These are phyloP conservation scores for Pestalotiopsis sp. DNA, from an alignment of 2,329 filamentous ascomycete genomes.

Conservation along the genomic window DNA sequence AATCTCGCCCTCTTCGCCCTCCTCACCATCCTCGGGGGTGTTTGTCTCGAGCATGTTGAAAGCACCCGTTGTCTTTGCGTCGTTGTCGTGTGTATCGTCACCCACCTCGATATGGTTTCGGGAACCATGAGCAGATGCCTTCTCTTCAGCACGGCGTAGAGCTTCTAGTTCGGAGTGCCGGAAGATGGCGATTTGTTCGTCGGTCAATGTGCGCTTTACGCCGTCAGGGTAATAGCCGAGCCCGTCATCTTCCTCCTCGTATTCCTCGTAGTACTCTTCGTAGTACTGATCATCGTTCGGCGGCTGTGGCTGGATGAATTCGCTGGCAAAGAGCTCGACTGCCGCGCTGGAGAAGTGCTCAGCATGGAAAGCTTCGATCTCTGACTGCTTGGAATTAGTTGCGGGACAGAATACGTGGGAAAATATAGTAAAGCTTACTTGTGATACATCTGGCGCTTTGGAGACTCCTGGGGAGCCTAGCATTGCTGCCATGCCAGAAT, in stretches of 20 bases:
- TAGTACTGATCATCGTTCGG: slow-evolving; percentile 24
- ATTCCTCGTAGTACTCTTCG: slow-evolving; percentile 36
- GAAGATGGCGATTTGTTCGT: slow-evolving; percentile 89
- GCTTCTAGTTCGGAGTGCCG: slow-evolving; percentile 83
- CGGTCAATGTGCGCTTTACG: slow-evolving; percentile 83
- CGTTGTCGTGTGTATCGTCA: slow-evolving; percentile 22
- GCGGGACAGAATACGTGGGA: not conserved
- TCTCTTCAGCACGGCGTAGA: slow-evolving; percentile 57
- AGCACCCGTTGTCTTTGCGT: slow-evolving; percentile 11
- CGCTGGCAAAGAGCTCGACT: slow-evolving; percentile 44
- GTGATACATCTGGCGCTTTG: slow-evolving; percentile 36
- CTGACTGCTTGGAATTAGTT: slow-evolving; percentile 48
- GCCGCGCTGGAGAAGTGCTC: slow-evolving; percentile 58
- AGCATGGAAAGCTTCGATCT: slow-evolving; percentile 59
- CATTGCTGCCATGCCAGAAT: slow-evolving; percentile 22
- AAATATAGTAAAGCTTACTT: slow-evolving; percentile 29
- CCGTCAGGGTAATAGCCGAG: slow-evolving; percentile 88
- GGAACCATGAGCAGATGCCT: slow-evolving; percentile 11
- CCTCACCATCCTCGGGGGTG: slow-evolving; percentile 24
- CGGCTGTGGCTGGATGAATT: slow-evolving; percentile 42
- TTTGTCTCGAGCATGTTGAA: not conserved
- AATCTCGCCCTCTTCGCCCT: slow-evolving; percentile 36
- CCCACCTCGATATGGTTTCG: slow-evolving; percentile 17
- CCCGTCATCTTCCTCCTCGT: slow-evolving; percentile 61
- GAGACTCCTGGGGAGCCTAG: slow-evolving; percentile 18